phyloP scores from a whole-genome alignment of 345 rosid genomes.

The Syzygium jambos region DNA sequence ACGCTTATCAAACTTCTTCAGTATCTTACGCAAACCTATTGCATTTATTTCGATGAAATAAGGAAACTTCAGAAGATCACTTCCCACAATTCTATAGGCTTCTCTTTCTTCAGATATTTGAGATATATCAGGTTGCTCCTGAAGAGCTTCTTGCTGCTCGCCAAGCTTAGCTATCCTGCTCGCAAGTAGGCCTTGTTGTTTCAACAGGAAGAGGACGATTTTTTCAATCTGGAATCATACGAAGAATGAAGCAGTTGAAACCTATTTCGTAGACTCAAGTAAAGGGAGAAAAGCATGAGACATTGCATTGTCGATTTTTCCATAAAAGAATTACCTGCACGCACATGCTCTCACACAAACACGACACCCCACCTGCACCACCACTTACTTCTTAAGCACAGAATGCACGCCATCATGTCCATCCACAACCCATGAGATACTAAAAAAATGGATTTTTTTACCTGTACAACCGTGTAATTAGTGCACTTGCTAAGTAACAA shows the following conservation, averaged over 20 bases:
- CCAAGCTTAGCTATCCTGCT: constrained; percentile 59
- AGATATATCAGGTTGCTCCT: constrained; percentile 57
- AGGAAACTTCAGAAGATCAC: constrained; percentile 73
- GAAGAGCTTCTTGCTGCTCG: constrained; percentile 59
- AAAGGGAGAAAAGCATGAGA: neutral
- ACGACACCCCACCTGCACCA: neutral
- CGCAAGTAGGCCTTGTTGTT: constrained; percentile 88
- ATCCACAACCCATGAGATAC: neutral
- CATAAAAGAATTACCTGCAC: neutral
- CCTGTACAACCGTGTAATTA: neutral
- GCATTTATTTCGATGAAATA: constrained; percentile 86
- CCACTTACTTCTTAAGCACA: neutral
- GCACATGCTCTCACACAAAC: neutral
- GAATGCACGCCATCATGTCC: neutral
- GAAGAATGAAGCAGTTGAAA: neutral
- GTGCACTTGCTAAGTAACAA: neutral
- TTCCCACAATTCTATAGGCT: constrained; percentile 68
- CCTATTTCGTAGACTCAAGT: neutral
- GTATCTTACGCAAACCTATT: constrained; percentile 84
- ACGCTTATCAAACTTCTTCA: constrained; percentile 95
- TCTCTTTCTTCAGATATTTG: constrained; percentile 58
- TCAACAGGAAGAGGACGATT: constrained; percentile 86
- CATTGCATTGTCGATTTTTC: neutral
- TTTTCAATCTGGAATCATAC: constrained; percentile 71
- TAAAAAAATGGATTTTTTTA: neutral